Evolutionary conservation across 164 flowering plant genomes (phyloP), one percentile per base, ranked within the genome.

Genomic region (Brasenia schreberi): DNA sequence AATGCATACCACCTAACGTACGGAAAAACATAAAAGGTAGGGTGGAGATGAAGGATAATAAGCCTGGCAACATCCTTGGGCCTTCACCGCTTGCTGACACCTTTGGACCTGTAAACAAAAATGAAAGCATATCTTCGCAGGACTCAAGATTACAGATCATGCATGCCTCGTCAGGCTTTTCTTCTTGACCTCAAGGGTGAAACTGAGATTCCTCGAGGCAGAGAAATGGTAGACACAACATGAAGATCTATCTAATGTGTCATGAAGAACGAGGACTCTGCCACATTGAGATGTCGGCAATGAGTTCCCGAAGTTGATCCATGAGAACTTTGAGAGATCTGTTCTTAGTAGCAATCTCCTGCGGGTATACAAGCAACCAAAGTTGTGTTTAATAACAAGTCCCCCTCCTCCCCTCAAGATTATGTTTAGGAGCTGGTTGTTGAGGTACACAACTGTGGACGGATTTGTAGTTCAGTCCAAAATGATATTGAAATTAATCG

Each of bases 261-360:
- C 73, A 85, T 42, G 82, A 67, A 4, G 93, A 75, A 74, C 85
- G 81, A 65, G 98, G 92, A 72, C 92, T 92, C 78, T 92, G 96
- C 96, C 96, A 92, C 19, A 88, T 83, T 27, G 95, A 83, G 71
- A 92, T 74, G 71, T 92, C 96, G 5, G 74, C 76, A 52, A 89
- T 75, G 61, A 92, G 88, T 42, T 82, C 85, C 33, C 96, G 87
- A 18, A 89, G 76, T 77, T 89, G 95, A 74, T 89, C 92, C 60
- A 92, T 87, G 62, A 92, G 87, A 70, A 67, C 68, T 74, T 89
- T 89, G 65, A 89, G 68, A 76, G 80, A 45, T 63, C 68, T 72
- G 73, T 90, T 90, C 84, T 90, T 92, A 62, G 73, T 72, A 43
- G 78, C 82, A 64, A 92, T 79, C 72, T 86, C 95, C 98, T 92